Conservation (phyloP, 345 rosid species). For the Eucalyptus camaldulensis region DNA sequence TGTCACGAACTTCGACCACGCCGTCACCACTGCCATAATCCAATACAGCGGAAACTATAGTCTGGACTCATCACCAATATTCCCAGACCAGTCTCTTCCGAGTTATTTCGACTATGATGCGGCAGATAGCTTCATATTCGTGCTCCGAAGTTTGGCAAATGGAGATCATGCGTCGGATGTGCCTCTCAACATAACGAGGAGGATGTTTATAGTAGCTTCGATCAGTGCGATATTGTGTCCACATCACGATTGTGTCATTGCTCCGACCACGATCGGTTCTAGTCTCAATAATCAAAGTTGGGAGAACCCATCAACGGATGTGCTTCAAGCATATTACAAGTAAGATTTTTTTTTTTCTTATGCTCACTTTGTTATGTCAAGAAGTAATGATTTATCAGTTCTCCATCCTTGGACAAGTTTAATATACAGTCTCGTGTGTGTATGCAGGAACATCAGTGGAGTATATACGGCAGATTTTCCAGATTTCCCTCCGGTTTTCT, state of each 20-base stretch:
- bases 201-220: background rate
- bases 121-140: background rate
- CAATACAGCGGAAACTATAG: slow-evolving; percentile 3
- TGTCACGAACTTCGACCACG: background rate
- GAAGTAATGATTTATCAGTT: background rate
- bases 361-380: background rate
- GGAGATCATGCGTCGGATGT: slow-evolving; percentile 8
- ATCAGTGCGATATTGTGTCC: slow-evolving; percentile 4
- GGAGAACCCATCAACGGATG: background rate
- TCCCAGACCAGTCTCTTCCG: background rate
- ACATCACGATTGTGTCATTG: background rate
- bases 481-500: background rate
- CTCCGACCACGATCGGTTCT: background rate
- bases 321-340: background rate
- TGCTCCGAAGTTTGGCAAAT: slow-evolving; percentile 6
- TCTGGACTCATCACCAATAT: background rate
- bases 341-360: background rate
- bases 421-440: background rate
- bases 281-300: background rate
- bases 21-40: slow-evolving; percentile 26
- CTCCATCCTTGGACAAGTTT: background rate
- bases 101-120: background rate
- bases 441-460: background rate
- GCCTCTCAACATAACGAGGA: slow-evolving; percentile 5
- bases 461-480: slow-evolving; percentile 4